These are phyloP conservation scores for Niveomyces coronatus DNA, from an alignment of 2,329 filamentous ascomycete genomes.

Conservation along the genomic window DNA sequence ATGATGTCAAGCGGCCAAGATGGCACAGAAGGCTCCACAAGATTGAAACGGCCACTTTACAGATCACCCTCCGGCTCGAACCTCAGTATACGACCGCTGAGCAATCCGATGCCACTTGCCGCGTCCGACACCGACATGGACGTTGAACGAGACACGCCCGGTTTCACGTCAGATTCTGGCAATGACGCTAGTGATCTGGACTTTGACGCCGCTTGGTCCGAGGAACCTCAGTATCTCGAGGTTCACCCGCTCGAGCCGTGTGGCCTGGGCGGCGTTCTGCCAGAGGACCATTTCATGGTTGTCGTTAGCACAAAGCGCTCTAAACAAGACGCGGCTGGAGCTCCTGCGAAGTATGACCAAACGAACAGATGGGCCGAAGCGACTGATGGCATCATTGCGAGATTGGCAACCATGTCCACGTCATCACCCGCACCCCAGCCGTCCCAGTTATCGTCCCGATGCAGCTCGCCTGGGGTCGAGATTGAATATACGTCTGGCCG, in stretches of 20 bases:
- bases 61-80: constrained; percentile 42
- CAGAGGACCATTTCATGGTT: constrained; percentile 54
- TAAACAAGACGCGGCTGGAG: constrained; percentile 16
- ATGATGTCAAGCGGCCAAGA: constrained; percentile 36
- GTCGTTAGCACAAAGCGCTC: constrained; percentile 41
- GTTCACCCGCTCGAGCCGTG: constrained; percentile 40
- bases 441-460: constrained; percentile 2
- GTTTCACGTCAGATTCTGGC: constrained; percentile 24
- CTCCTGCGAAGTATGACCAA: constrained; percentile 2
- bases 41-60: constrained; percentile 18
- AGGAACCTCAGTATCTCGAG: constrained; percentile 28
- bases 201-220: constrained; percentile 36
- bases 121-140: constrained; percentile 22
- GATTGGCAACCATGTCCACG: constrained; percentile 32
- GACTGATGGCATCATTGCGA: constrained; percentile 30
- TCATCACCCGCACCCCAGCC: constrained; percentile 21
- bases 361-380: constrained; percentile 20
- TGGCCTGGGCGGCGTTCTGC: constrained; percentile 47
- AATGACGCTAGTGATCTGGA: constrained; percentile 30
- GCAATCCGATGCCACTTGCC: constrained; percentile 14
- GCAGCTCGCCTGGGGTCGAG: constrained; percentile 17
- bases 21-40: constrained; percentile 13
- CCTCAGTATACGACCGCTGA: constrained; percentile 39
- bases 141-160: constrained; percentile 17
- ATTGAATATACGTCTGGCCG: constrained; percentile 36